Evolutionary conservation across 73 alveolate genomes (phyloP), one percentile per base, ranked within the genome.

Genomic region (Symbiodinium pilosum): DNA sequence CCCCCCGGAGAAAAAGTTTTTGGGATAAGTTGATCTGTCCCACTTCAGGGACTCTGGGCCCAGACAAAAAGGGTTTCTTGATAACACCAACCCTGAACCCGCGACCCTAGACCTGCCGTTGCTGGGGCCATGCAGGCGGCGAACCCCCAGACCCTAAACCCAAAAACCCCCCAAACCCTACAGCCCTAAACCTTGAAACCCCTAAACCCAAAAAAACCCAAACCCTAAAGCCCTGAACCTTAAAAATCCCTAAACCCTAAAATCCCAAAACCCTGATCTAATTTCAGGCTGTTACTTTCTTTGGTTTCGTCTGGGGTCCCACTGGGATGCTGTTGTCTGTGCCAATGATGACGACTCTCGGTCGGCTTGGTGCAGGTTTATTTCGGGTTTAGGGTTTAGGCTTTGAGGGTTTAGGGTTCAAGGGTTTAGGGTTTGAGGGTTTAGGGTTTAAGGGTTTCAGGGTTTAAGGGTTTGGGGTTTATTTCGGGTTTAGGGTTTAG

Each of bases 311-410:
- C 12, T 92, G 98, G 98, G 98, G 98, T 28, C 98, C 98, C 34
- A 92, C 98, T 21, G 98, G 98, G n/a, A 92, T 92, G 98, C 92
- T 92, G 44, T 92, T 92, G 24, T 92, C 98, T 11, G 98, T 92
- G 59, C 98, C 98, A 14, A 71, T 92, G 98, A 92, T 92, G 92
- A 77, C 98, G 92, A n/a, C 64, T 24, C 84, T 41, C 16, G 96
- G 24, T 36, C 12, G 59, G 21, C 14, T 6, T 47, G 59, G 59
- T 47, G 59, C 14, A 14, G 6, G 59, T 47, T 6, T 47, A 14
- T 47, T 6, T 47, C 59, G 14, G 14, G 59, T 47, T 47, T 14
- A 47, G 59, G 14, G 59, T 47, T 47, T 14, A 47, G 59, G n/a
- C 84, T 44, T 28, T 43, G 28, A 32, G 51, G 44, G 47, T 32